A percentile compares a stretch with the other conserved stretches of the same genome.
phyloP scores from a whole-genome alignment of 192 early-diverging fungal species.

The Linnemannia elongata region DNA sequence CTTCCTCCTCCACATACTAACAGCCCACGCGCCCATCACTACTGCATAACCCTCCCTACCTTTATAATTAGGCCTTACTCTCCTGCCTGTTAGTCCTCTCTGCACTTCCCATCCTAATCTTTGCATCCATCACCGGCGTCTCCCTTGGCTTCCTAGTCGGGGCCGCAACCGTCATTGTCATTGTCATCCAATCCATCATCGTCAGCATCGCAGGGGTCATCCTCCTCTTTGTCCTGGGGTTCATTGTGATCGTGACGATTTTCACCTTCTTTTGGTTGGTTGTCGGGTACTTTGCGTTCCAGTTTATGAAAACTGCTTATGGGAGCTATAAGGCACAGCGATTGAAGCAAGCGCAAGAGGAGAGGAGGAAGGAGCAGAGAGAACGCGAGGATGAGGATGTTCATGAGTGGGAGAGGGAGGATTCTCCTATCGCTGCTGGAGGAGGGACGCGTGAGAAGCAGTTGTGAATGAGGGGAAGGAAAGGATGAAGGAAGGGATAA shows the following conservation, averaged over 20 bases:
- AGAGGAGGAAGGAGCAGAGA: not conserved
- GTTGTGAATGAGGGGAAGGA: not conserved
- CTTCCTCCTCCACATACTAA: not conserved
- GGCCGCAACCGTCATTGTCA: slow-evolving; percentile 16
- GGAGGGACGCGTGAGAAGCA: not conserved
- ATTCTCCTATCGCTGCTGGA: too few species aligned
- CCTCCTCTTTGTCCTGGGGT: slow-evolving; percentile 32
- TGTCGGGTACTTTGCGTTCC: slow-evolving; percentile 29
- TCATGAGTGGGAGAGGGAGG: not conserved
- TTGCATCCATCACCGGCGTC: slow-evolving; percentile 36
- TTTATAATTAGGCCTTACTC: slow-evolving; percentile 21
- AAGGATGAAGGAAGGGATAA: not conserved
- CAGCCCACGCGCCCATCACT: too few species aligned
- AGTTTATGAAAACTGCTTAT: not conserved
- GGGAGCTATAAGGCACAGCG: slow-evolving; percentile 10
- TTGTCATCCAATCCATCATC: slow-evolving; percentile 41
- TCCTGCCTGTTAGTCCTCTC: slow-evolving; percentile 27
- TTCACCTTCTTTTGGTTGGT: slow-evolving; percentile 35
- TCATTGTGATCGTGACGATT: slow-evolving; percentile 32
- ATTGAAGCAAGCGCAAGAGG: not conserved
- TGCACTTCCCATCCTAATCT: slow-evolving; percentile 30
- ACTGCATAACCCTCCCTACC: too few species aligned
- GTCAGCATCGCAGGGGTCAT: slow-evolving; percentile 32
- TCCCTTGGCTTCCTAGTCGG: slow-evolving; percentile 33
- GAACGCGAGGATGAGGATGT: not conserved